Evolutionary conservation across 495 filamentous ascomycete genomes (phyloP).

Genomic region (Tuber calosporum): DNA sequence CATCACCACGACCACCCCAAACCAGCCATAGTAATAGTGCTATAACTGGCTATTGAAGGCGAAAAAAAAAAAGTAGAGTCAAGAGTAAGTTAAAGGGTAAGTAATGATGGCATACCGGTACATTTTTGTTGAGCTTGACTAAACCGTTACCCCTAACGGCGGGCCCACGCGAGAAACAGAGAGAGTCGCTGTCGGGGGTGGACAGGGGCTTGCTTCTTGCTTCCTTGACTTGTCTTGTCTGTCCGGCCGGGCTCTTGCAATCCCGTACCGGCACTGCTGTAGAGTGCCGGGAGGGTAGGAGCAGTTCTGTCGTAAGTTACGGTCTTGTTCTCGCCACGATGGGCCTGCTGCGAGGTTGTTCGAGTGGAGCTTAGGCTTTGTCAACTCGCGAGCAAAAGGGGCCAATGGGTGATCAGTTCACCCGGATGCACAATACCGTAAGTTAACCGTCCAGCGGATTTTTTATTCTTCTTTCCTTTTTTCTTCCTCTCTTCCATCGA

Average conservation of each 20-base stretch:
- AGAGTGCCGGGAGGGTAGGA: no score
- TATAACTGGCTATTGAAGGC: not conserved
- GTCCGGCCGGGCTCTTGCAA: not conserved
- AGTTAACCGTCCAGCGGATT: no score
- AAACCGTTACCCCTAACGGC: constrained; percentile 4
- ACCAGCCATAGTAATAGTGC: not conserved
- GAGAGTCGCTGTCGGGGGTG: not conserved
- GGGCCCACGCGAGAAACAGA: not conserved
- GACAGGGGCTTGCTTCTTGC: not conserved
- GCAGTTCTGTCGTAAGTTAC: not conserved
- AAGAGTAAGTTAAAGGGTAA: not conserved
- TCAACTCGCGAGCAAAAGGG: not conserved
- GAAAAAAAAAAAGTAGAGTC: not conserved
- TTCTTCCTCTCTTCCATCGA: not conserved
- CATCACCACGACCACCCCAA: not conserved
- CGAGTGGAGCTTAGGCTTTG: not conserved
- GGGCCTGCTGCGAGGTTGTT: not conserved
- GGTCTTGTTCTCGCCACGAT: not conserved
- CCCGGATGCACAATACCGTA: not conserved
- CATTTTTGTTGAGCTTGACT: constrained; percentile 5
- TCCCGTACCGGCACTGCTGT: not conserved
- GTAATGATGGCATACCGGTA: constrained; percentile 1
- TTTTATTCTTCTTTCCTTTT: not conserved
- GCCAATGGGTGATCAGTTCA: not conserved
- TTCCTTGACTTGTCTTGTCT: not conserved